A percentile compares a stretch with the other conserved stretches of the same genome.
phyloP scores from a whole-genome alignment of 2,329 filamentous ascomycete genomes.

The Blastomyces parvus region DNA sequence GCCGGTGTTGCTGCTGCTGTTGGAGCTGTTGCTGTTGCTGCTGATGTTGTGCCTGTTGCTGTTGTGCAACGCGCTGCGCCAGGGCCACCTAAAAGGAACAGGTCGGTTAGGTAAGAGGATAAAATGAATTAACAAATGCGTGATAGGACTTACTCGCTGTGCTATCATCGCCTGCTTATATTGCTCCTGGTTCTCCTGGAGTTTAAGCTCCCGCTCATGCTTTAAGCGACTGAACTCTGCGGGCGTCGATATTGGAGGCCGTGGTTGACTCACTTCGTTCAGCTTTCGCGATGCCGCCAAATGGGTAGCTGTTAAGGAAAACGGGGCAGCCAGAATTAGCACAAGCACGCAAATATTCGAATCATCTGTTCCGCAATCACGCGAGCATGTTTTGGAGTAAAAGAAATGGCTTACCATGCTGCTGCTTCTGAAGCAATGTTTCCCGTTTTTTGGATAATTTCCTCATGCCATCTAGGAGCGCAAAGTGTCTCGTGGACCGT shows the following conservation, averaged over 20 bases:
- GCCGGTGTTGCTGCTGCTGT: slow-evolving; percentile 6
- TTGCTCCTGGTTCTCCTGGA: slow-evolving; percentile 47
- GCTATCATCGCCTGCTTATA: slow-evolving; percentile 56
- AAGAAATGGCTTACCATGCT: slow-evolving; percentile 48
- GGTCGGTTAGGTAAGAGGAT: slow-evolving; percentile 13
- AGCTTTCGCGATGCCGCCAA: slow-evolving; percentile 74
- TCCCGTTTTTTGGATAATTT: slow-evolving; percentile 94
- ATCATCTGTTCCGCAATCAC: slow-evolving; percentile 9
- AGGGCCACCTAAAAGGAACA: slow-evolving; percentile 28
- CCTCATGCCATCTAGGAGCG: slow-evolving; percentile 86
- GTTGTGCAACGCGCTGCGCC: slow-evolving; percentile 33
- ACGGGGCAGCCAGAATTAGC: background rate
- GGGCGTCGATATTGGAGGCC: slow-evolving; percentile 60
- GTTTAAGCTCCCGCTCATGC: slow-evolving; percentile 70
- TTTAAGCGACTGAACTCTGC: slow-evolving; percentile 85
- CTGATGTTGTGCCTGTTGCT: slow-evolving; percentile 14
- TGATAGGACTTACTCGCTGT: slow-evolving; percentile 37
- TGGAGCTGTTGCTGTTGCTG: slow-evolving; percentile 13
- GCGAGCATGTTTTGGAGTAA: background rate
- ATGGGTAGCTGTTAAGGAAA: slow-evolving; percentile 32
- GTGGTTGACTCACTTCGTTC: slow-evolving; percentile 56
- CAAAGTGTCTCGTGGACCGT: slow-evolving; percentile 75
- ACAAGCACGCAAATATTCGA: slow-evolving; percentile 34
- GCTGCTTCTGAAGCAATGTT: slow-evolving; percentile 72
- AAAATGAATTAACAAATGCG: slow-evolving; percentile 6